Base-by-base conservation (phyloP, 768 basidiomycete genomes). In the Pholiota conissans region DNA sequence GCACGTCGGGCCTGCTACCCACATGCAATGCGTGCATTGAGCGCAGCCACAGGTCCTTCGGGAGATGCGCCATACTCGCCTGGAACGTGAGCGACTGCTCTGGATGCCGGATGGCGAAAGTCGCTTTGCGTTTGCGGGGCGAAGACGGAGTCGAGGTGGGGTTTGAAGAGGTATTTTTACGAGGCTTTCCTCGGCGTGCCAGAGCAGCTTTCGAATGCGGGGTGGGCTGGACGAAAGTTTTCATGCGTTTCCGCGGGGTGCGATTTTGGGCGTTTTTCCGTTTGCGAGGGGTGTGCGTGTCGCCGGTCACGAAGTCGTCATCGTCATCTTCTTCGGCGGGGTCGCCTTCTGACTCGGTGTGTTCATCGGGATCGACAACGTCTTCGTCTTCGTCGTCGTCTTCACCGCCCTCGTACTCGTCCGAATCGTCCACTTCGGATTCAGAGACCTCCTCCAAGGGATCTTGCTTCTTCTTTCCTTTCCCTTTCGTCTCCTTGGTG, bases 11-110 rank as follows among this genome's bases (percentile, higher is more conserved):
- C 6, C 95, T 83, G 50, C 92, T 91, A 1, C 92, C 93, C 13
- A 98, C 97, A 68, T 98, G 97, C 48, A 98, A 71, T 11, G 93
- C 84, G 68, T 94, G 88, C 86, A 96, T 91, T 5, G 93, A 89
- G 8, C 93, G 81, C 53, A 94, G 70, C 85, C 91, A 96, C 2
- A 93, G 86, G 65, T 95, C 90, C 35, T 79, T 69, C 2, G 89
- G 86, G 2, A 92, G 70, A 60, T 81, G 82, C 24, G 75, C 76
- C 67, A 82, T 71, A 63, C 75, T 78, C 7, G 70, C 61, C 29
- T 69, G 65, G 50, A 69, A 69, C 64, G 42, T 72, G 72, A 62
- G 77, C 24, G 71, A 72, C 55, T 69, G 75, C 49, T 66, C 69
- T 18, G 71, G 67, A 20, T 64, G 67, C 26, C 63, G 64, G 39